Conservation (phyloP, 371 early-diverging fungal species). For the Mucor indicus region DNA sequence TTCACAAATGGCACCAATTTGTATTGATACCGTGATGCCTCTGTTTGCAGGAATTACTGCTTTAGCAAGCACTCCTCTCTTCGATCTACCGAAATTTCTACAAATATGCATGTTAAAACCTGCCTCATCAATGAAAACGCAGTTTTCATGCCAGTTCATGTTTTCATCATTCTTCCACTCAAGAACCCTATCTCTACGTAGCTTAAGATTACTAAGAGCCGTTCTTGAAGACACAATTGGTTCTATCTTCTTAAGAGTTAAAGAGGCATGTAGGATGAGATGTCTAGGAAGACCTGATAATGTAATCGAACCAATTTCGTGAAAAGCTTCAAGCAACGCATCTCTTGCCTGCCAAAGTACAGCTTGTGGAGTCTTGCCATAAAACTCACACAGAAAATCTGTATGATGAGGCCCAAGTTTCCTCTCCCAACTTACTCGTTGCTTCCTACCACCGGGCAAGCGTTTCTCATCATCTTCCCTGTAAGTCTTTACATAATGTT, state of each 20-base stretch:
- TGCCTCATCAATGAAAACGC: slow-evolving; percentile 9
- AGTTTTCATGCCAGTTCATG: background rate
- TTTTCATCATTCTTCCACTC: slow-evolving; percentile 1
- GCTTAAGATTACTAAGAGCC: background rate
- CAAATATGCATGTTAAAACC: slow-evolving; percentile 11
- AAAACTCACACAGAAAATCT: background rate
- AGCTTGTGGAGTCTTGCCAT: slow-evolving; percentile 2
- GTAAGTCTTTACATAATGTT: too few relatives aligned
- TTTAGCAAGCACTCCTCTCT: slow-evolving; percentile 6
- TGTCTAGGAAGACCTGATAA: background rate
- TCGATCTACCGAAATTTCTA: slow-evolving; percentile 3
- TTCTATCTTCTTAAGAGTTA: slow-evolving; percentile 4
- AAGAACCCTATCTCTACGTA: slow-evolving; percentile 1
- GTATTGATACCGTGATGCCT: slow-evolving; percentile 4
- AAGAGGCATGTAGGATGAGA: background rate
- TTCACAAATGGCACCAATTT: slow-evolving; percentile 6
- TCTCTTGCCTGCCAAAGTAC: slow-evolving; percentile 4
- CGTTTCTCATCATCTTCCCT: too few relatives aligned
- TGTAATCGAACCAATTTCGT: background rate
- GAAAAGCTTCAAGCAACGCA: slow-evolving; percentile 3
- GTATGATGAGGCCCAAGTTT: too few relatives aligned
- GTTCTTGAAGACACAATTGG: background rate
- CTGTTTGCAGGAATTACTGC: slow-evolving; percentile 1
- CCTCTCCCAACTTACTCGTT: too few relatives aligned
- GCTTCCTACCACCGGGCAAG: too few relatives aligned